These are phyloP conservation scores for Microdochium trichocladiopsis DNA, from an alignment of 2,329 filamentous ascomycete species.

Conservation along the genomic window DNA sequence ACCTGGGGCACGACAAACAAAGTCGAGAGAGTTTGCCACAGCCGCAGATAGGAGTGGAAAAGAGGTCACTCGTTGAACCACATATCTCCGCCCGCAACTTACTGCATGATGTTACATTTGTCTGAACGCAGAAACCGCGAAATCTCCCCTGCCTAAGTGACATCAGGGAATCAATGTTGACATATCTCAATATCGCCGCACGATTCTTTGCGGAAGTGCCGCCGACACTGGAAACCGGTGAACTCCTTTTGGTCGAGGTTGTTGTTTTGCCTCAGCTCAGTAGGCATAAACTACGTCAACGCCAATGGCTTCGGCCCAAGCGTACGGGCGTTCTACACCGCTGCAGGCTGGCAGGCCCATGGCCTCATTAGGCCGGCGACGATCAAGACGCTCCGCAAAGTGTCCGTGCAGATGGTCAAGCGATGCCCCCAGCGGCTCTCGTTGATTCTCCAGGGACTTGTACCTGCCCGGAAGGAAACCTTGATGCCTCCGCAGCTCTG, in stretches of 20 bases:
- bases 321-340: background rate
- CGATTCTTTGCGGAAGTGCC: too few species aligned
- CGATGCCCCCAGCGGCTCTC: too few species aligned
- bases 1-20: background rate
- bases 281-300: background rate
- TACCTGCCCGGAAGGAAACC: too few species aligned
- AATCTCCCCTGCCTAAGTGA: background rate
- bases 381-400: constrained; percentile 1
- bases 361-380: background rate
- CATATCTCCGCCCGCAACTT: background rate
- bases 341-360: background rate
- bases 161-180: background rate
- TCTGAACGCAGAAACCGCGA: background rate
- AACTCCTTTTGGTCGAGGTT: background rate
- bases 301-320: background rate
- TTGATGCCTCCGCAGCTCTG: too few species aligned
- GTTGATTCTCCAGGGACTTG: too few species aligned
- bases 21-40: background rate
- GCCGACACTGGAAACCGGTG: too few species aligned
- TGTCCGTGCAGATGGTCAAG: too few species aligned
- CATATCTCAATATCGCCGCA: background rate
- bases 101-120: background rate
- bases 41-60: background rate
- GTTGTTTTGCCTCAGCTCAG: background rate
- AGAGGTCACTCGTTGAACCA: background rate